Conservation (phyloP, 2,329 filamentous ascomycete species). For the Elsinoe necatrix region DNA sequence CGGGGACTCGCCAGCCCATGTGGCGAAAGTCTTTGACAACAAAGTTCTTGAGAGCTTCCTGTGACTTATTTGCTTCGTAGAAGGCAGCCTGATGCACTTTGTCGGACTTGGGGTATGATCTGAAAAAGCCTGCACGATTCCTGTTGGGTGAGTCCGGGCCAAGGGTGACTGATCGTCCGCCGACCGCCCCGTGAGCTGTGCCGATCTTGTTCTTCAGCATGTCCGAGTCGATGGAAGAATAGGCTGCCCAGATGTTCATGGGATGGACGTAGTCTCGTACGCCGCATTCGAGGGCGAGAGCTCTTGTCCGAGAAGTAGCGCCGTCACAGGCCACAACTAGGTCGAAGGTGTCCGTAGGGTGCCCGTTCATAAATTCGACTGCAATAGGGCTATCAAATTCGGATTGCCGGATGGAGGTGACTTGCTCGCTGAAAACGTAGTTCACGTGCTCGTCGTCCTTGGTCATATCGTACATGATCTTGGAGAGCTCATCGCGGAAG, state of each 20-base stretch:
- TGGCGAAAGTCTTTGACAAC: constrained; percentile 22
- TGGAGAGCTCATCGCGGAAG: constrained; percentile 29
- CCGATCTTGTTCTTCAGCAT: constrained; percentile 33
- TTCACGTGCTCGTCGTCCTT: constrained; percentile 31
- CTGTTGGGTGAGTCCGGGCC: constrained; percentile 29
- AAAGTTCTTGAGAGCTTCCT: constrained; percentile 30
- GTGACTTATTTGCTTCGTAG: constrained; percentile 32
- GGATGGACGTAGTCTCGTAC: constrained; percentile 33
- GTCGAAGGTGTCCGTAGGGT: constrained; percentile 34
- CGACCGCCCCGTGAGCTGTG: constrained; percentile 31
- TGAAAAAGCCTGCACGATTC: constrained; percentile 32
- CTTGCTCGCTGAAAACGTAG: constrained; percentile 35
- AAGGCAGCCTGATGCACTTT: constrained; percentile 29
- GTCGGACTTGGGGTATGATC: constrained; percentile 27
- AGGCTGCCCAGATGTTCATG: constrained; percentile 36
- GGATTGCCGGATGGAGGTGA: constrained; percentile 30
- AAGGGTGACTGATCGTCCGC: constrained; percentile 33
- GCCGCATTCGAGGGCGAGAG: constrained; percentile 36
- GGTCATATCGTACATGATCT: constrained; percentile 31
- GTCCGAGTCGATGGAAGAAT: constrained; percentile 35
- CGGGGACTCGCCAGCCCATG: constrained; percentile 21
- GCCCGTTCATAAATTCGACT: constrained; percentile 36
- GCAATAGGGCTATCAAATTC: constrained; percentile 28
- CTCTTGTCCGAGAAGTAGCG: constrained; percentile 39
- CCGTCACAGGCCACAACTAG: constrained; percentile 45